phyloP scores from a whole-genome alignment of 345 rosid species.

The Adansonia digitata region DNA sequence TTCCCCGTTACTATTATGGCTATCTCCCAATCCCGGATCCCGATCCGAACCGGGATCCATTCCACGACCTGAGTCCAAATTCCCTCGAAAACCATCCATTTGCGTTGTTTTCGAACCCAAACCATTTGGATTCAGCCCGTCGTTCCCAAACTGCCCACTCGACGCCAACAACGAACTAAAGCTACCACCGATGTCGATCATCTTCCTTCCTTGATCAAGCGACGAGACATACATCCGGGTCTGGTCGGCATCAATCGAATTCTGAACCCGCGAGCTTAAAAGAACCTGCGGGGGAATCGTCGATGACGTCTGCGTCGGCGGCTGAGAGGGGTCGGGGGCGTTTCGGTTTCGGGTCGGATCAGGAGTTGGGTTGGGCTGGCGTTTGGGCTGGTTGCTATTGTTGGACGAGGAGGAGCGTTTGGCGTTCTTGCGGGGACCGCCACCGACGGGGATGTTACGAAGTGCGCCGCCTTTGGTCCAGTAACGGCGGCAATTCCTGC shows the following conservation, averaged over 20 bases:
- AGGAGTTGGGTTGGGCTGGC: slow-evolving; percentile 23
- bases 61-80: slow-evolving; percentile 25
- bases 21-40: slow-evolving; percentile 18
- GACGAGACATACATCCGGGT: slow-evolving; percentile 43
- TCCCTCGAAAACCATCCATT: slow-evolving; percentile 28
- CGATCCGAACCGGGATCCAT: slow-evolving; percentile 12
- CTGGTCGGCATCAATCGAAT: slow-evolving; percentile 33
- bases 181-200: slow-evolving; percentile 38
- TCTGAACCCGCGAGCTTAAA: slow-evolving; percentile 1
- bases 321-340: slow-evolving; percentile 1
- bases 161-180: slow-evolving; percentile 36
- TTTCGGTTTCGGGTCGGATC: slow-evolving; percentile 23
- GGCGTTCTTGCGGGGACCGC: slow-evolving; percentile 65
- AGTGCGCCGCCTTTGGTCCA: slow-evolving; percentile 96
- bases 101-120: slow-evolving; percentile 29
- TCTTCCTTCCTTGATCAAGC: slow-evolving; percentile 33
- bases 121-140: slow-evolving; percentile 41
- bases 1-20: slow-evolving; percentile 16
- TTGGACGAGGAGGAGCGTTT: slow-evolving; percentile 33
- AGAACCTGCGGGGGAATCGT: neutral
- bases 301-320: neutral
- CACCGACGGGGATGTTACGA: slow-evolving; percentile 91
- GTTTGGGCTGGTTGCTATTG: slow-evolving; percentile 34
- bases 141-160: slow-evolving; percentile 37
- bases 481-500: slow-evolving; percentile 84